Conservation (phyloP, 2,329 filamentous ascomycete genomes). For the Penicillium sp. region DNA sequence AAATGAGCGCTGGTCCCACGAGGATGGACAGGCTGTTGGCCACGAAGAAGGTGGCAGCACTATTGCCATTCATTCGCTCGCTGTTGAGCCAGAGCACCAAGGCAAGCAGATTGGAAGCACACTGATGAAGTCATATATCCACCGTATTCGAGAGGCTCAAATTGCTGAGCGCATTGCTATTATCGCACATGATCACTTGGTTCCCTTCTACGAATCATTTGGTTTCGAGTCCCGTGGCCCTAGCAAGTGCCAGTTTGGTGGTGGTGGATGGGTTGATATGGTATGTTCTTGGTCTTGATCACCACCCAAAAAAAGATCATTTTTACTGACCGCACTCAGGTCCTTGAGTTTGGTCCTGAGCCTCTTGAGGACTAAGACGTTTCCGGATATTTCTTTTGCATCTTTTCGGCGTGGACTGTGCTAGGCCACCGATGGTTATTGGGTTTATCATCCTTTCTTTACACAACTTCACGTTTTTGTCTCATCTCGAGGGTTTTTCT, state of each 20-base stretch:
- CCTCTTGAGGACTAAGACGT: conserved; percentile 14
- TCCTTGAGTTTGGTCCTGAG: conserved; percentile 31
- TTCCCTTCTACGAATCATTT: conserved; percentile 73
- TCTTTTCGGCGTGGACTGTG: conserved; percentile 23
- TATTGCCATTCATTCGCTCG: conserved; percentile 78
- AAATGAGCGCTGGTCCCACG: conserved; percentile 42
- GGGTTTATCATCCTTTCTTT: conserved; percentile 15
- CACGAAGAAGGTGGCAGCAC: conserved; percentile 73
- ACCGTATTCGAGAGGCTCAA: conserved; percentile 68
- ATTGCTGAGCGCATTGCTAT: conserved; percentile 72
- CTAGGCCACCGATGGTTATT: conserved; percentile 11
- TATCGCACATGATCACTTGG: conserved; percentile 71
- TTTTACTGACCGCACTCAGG: conserved; percentile 22
- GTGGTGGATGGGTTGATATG: conserved; percentile 81
- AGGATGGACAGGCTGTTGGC: conserved; percentile 53
- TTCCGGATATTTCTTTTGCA: conserved; percentile 14
- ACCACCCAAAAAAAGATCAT: not conserved
- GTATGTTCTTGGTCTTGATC: conserved; percentile 46
- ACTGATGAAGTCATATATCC: conserved; percentile 72
- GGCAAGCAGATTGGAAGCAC: conserved; percentile 70
- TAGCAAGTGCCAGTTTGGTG: conserved; percentile 70
- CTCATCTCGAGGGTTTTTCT: conserved; percentile 19
- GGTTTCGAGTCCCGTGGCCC: conserved; percentile 68
- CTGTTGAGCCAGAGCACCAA: conserved; percentile 73
- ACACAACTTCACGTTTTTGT: conserved; percentile 22